phyloP scores from a whole-genome alignment of 148 eudicot species.

The Rhododendron kiyosumense region DNA sequence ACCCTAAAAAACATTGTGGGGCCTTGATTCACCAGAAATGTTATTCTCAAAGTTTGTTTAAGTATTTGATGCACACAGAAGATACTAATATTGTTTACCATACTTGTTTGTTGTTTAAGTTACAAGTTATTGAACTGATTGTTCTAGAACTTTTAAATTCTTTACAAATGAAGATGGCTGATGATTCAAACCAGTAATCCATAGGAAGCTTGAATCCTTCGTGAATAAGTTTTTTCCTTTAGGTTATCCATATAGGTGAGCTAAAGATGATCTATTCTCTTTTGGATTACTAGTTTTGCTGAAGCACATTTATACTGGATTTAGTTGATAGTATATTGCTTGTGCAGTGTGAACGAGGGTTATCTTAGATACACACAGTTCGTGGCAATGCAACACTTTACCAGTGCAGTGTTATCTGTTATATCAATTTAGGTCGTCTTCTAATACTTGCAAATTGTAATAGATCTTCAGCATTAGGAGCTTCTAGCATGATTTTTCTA shows the following conservation, averaged over 20 bases:
- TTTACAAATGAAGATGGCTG: constrained; percentile 55
- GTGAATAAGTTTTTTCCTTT: constrained; percentile 82
- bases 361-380: constrained; percentile 93
- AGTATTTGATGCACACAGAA: background rate
- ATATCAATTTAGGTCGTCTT: constrained; percentile 94
- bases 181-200: constrained; percentile 66
- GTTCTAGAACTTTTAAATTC: constrained; percentile 4
- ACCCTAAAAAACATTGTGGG: background rate
- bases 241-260: constrained; percentile 94
- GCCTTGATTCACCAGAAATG: background rate
- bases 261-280: background rate
- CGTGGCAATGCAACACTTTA: constrained; percentile 81
- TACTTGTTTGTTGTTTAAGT: background rate
- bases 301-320: background rate
- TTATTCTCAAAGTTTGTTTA: background rate
- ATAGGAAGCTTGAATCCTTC: constrained; percentile 66
- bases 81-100: background rate
- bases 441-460: background rate
- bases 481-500: background rate
- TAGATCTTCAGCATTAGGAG: background rate
- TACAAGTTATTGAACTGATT: background rate
- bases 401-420: constrained; percentile 92
- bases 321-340: constrained; percentile 6
- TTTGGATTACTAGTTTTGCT: background rate
- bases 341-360: constrained; percentile 91